phyloP scores from a whole-genome alignment of 2,329 filamentous ascomycete species.

The Penicillium brevicompactum region DNA sequence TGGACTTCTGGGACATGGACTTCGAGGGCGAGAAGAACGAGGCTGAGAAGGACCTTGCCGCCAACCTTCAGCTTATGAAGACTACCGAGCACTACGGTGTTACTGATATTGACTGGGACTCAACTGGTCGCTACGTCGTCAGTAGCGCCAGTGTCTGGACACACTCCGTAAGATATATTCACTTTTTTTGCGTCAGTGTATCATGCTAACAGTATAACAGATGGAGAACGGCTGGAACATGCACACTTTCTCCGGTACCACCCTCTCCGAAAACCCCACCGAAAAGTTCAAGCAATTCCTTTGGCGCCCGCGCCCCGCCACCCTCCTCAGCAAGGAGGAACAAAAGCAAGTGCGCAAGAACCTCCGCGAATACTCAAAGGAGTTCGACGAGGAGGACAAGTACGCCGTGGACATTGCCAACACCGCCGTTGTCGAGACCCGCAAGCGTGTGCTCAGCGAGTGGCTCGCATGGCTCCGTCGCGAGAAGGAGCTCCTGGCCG shows the following conservation, averaged over 20 bases:
- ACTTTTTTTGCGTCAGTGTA: conserved; percentile 7
- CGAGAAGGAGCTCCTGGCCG: conserved; percentile 69
- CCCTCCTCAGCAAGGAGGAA: conserved; percentile 93
- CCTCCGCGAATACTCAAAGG: conserved; percentile 90
- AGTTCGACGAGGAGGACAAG: conserved; percentile 93
- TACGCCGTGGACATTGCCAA: conserved; percentile 93
- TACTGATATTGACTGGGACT: conserved; percentile 97
- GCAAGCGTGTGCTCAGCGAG: conserved; percentile 79
- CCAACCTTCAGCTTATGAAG: conserved; percentile 94
- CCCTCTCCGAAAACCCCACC: conserved; percentile 84
- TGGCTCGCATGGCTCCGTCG: conserved; percentile 83
- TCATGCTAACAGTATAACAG: conserved; percentile 50
- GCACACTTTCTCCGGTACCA: conserved; percentile 92
- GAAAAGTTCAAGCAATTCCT: conserved; percentile 98
- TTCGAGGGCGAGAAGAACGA: conserved; percentile 97
- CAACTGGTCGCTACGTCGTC: conserved; percentile 89
- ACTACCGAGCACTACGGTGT: conserved; percentile 94
- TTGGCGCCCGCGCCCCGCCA: conserved; percentile 89
- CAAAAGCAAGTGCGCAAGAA: conserved; percentile 98
- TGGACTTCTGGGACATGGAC: conserved; percentile 97
- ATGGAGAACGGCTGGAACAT: conserved; percentile 99
- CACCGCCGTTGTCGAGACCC: conserved; percentile 86
- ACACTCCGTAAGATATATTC: conserved; percentile 71
- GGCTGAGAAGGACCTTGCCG: conserved; percentile 88
- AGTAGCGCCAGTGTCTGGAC: conserved; percentile 96